phyloP scores from a whole-genome alignment of 2,329 filamentous ascomycete species.

The Emmonsiellopsis sp. region DNA sequence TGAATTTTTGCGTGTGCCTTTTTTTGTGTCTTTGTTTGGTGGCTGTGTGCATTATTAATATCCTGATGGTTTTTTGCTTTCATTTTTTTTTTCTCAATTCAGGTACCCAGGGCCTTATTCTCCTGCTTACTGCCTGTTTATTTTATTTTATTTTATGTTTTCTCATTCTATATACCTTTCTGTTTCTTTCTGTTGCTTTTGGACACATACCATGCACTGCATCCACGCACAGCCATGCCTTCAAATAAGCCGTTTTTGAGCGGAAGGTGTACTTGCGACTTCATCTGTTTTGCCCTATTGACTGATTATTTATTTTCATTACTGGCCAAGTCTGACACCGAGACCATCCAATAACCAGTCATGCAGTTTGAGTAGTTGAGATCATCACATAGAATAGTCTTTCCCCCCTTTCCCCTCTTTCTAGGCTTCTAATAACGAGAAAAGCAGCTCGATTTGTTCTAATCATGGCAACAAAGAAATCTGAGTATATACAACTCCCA shows the following conservation, averaged over 20 bases:
- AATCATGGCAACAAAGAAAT: background rate
- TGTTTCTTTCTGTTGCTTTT: conserved; percentile 3
- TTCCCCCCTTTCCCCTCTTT: no score
- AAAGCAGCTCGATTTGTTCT: no score
- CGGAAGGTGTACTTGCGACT: conserved; percentile 21
- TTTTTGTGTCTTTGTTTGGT: no score
- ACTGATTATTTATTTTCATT: background rate
- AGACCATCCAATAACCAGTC: background rate
- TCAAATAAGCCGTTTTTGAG: conserved; percentile 7
- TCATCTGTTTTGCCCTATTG: conserved; percentile 3
- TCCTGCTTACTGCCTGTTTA: conserved; percentile 3
- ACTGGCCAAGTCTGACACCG: background rate
- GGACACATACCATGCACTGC: background rate
- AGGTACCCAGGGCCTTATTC: background rate
- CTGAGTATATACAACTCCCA: conserved; percentile 1
- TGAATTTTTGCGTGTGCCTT: no score
- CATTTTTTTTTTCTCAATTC: conserved; percentile 12
- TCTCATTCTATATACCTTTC: background rate
- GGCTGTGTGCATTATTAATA: no score
- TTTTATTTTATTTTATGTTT: conserved; percentile 13
- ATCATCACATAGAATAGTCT: background rate
- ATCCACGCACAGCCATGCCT: background rate
- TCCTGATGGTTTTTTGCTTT: conserved; percentile 5
- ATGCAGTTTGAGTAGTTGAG: background rate
- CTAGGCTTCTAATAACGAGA: no score